Evolutionary conservation across 345 rosid genomes (phyloP).

Genomic region (Gossypium raimondii): DNA sequence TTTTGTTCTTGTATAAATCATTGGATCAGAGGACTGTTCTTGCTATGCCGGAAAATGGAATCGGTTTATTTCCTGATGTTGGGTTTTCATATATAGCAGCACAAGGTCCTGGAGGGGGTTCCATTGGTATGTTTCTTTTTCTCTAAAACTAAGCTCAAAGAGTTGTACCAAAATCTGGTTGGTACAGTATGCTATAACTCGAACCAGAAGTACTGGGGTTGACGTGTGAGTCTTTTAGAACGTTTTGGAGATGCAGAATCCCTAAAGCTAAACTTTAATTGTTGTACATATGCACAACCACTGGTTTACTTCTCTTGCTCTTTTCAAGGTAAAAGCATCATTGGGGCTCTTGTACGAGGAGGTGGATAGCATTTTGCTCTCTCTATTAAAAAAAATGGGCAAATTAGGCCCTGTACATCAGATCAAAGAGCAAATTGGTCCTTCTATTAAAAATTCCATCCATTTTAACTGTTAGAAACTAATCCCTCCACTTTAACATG

Average conservation of each 20-base stretch:
- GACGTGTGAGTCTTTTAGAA: neutral
- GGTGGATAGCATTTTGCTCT: no score
- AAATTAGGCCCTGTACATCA: no score
- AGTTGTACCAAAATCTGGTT: neutral
- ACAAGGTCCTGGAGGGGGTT: conserved; percentile 85
- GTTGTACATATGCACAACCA: neutral
- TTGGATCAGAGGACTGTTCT: conserved; percentile 59
- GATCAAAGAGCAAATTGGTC: no score
- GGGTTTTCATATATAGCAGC: conserved; percentile 93
- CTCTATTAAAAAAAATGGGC: no score
- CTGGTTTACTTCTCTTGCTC: neutral
- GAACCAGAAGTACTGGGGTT: conserved; percentile 1
- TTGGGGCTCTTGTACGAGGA: no score
- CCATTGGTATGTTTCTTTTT: conserved; percentile 57
- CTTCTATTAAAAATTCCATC: no score
- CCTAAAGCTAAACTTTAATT: neutral
- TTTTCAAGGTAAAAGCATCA: neutral
- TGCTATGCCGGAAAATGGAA: conserved; percentile 98
- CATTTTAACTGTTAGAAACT: no score
- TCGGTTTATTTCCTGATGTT: conserved; percentile 95
- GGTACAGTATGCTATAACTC: neutral
- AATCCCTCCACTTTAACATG: no score
- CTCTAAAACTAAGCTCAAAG: conserved; percentile 5
- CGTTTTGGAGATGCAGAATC: neutral
- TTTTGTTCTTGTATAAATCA: conserved; percentile 14